Base-by-base conservation (phyloP, 768 basidiomycete species). In the Boletus insuetus region DNA sequence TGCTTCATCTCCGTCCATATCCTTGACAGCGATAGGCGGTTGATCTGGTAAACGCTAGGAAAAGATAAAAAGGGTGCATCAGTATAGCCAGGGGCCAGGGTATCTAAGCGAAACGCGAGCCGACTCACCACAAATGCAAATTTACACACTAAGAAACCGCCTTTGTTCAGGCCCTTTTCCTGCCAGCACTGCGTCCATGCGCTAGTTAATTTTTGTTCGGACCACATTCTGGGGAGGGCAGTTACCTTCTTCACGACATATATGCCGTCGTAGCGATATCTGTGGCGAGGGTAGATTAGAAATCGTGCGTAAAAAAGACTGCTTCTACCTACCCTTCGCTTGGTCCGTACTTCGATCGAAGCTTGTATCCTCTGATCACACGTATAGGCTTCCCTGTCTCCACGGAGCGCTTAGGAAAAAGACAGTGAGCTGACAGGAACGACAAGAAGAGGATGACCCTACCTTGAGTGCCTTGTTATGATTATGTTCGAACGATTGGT, bases 181-280 rank as follows among this genome's bases (percentile, higher is more conserved):
- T 79, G 79, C 89, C 89, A 92, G 5, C 84, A 86, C 84, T 90
- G 59, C 8, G 35, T 8, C 10, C 17, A 51, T 22, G 4, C 11
- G 17, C 32, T 48, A 14, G 43, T 41, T 19, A 29, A 38, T n/a
- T 14, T 17, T 22, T 13, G 4, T 34, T 38, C 7, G 11, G 1
- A 39, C 17, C n/a, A 34, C 32, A 17, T 46, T 19, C 5, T 0
- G 8, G 20, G 20, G 3, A 9, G 31, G 29, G 41, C 73, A n/a
- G n/a, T 46, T 56, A 82, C 89, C 76, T 85, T 84, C 70, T 87
- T 87, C 16, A 93, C 87, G 2, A 64, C 73, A 66, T 96, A 97
- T 12, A 97, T 76, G 2, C 94, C 94, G 62, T 96, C 94, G 64
- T 97, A 97, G 10, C 93, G 84, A 67, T 94, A 97, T 24, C 90